Conservation (phyloP, 257 asterid species). For the Misopates orontium region DNA sequence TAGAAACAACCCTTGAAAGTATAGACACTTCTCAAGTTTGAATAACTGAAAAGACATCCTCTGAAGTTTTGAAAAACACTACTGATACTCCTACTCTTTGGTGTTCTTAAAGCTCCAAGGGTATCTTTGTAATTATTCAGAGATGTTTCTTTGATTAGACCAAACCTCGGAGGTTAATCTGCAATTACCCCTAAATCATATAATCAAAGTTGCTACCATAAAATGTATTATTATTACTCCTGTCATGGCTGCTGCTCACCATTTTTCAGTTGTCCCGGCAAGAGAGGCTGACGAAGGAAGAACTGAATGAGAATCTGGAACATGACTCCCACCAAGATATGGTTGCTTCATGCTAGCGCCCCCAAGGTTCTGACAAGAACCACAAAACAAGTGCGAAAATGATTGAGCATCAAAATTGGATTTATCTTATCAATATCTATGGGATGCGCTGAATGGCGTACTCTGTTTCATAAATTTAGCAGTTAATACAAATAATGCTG, state of each 20-base stretch:
- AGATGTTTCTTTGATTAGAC: no score
- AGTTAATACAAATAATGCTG: slow-evolving; percentile 25
- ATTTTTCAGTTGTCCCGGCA: slow-evolving; percentile 48
- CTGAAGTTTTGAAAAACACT: no score
- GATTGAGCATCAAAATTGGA: slow-evolving; percentile 35
- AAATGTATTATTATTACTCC: no score
- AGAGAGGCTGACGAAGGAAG: slow-evolving; percentile 37
- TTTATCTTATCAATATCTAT: slow-evolving; percentile 34
- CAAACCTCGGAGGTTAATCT: no score
- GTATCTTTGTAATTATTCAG: no score
- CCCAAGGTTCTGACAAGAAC: slow-evolving; percentile 37
- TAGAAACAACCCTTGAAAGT: no score
- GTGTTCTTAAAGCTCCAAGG: no score
- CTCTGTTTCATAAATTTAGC: slow-evolving; percentile 30
- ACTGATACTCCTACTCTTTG: no score
- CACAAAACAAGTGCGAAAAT: slow-evolving; percentile 37
- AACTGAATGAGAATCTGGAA: slow-evolving; percentile 33
- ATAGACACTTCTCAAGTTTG: no score
- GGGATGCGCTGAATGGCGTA: slow-evolving; percentile 27
- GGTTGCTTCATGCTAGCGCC: slow-evolving; percentile 43
- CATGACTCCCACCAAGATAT: slow-evolving; percentile 49
- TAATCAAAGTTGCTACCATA: not conserved
- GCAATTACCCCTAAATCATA: no score
- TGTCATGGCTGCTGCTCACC: slow-evolving; percentile 39
- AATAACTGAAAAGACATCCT: no score